A percentile compares a stretch with the other conserved stretches of the same genome.
Conservation (phyloP, 2,329 filamentous ascomycete species). For the Calcarisporium arbuscula region DNA sequence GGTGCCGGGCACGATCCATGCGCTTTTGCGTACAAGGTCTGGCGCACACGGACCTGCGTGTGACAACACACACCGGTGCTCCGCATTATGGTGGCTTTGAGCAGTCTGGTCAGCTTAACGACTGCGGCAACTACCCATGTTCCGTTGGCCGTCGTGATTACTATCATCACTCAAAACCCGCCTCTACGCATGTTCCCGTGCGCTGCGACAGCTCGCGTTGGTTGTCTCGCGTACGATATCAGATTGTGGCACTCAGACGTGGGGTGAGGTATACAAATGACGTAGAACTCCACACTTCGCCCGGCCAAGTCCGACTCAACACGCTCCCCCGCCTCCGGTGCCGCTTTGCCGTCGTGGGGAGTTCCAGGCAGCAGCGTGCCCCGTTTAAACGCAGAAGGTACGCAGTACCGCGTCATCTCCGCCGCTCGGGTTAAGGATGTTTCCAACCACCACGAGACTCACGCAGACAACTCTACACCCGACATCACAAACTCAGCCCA, state of each 20-base stretch:
- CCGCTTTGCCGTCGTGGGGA: constrained; percentile 38
- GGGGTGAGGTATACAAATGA: constrained; percentile 8
- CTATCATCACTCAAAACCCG: constrained; percentile 58
- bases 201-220: constrained; percentile 53
- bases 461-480: constrained; percentile 31
- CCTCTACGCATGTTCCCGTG: constrained; percentile 46
- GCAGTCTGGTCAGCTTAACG: constrained; percentile 66
- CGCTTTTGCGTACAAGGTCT: constrained; percentile 45
- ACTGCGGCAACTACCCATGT: constrained; percentile 63
- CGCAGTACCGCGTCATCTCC: constrained; percentile 34
- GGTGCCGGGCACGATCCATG: constrained; percentile 44
- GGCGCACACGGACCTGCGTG: constrained; percentile 62
- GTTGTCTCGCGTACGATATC: constrained; percentile 41
- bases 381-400: constrained; percentile 19
- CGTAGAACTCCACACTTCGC: constrained; percentile 7
- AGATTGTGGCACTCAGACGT: constrained; percentile 33
- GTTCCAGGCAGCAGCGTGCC: constrained; percentile 26
- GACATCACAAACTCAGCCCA: constrained; percentile 19
- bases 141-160: constrained; percentile 62
- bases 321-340: constrained; percentile 25
- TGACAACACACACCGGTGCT: constrained; percentile 39
- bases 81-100: constrained; percentile 60
- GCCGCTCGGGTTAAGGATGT: constrained; percentile 32
- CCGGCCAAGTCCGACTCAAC: constrained; percentile 27
- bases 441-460: constrained; percentile 17